Percentiles rank a stretch among this genome's conserved stretches.
Evolutionary conservation across 2,329 filamentous ascomycete species (phyloP).

Genomic region (Hymenoscyphus albidus): DNA sequence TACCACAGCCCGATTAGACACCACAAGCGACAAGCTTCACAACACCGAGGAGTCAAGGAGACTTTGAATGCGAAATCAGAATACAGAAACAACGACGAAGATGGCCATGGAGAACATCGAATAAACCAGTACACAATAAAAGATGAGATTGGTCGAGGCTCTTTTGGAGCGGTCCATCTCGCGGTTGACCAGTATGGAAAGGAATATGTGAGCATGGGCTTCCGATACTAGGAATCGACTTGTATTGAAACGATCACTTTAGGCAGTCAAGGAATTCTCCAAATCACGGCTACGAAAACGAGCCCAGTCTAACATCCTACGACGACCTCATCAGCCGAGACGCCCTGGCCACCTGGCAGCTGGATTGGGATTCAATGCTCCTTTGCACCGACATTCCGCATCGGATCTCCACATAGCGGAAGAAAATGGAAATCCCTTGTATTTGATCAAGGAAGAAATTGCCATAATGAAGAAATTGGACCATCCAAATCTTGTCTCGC

Average conservation of each 20-base stretch:
- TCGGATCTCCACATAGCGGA: slow-evolving; percentile 49
- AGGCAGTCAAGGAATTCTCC: slow-evolving; percentile 98
- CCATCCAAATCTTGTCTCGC: slow-evolving; percentile 86
- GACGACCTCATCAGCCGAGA: slow-evolving; percentile 52
- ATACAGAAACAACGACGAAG: slow-evolving; percentile 78
- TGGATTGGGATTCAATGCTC: slow-evolving; percentile 42
- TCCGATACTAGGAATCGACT: not conserved
- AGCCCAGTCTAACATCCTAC: slow-evolving; percentile 83
- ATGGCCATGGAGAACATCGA: slow-evolving; percentile 74
- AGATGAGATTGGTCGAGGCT: slow-evolving; percentile 94
- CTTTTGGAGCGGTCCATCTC: slow-evolving; percentile 88
- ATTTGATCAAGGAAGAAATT: slow-evolving; percentile 91
- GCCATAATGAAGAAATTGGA: slow-evolving; percentile 99
- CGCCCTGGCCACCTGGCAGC: slow-evolving; percentile 45
- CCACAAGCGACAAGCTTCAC: slow-evolving; percentile 57
- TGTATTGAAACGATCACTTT: slow-evolving; percentile 9
- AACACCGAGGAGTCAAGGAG: slow-evolving; percentile 68
- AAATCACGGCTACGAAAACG: slow-evolving; percentile 86
- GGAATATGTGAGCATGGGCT: slow-evolving; percentile 70
- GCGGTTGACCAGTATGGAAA: slow-evolving; percentile 85
- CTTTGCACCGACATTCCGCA: slow-evolving; percentile 50
- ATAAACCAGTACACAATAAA: slow-evolving; percentile 95
- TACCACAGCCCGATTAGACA: slow-evolving; percentile 60
- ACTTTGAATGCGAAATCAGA: slow-evolving; percentile 86
- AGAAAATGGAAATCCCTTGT: slow-evolving; percentile 68